Evolutionary conservation across 148 eudicot genomes (phyloP), one percentile per base, ranked within the genome.

Genomic region (Silene conica): DNA sequence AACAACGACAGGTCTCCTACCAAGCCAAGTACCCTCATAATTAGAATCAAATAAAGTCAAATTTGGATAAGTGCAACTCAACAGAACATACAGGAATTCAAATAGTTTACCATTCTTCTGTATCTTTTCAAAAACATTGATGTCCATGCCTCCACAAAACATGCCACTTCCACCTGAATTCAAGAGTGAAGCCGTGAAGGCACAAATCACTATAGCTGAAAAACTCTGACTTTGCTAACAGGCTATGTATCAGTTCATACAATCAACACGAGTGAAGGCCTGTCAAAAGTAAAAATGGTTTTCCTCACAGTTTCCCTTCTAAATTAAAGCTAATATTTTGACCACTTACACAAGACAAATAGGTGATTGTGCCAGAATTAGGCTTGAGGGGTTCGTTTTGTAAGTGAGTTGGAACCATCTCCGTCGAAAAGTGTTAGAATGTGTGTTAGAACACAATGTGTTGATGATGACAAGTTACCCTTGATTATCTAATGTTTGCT

Each of bases 91-190:
- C 0, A 25, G 8, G 20, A 63, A 1, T 52, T 52, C 60, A 50
- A 25, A 23, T 20, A 69, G 54, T 25, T 67, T 86, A 94, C 98
- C 98, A 80, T 88, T 88, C 77, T 81, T 76, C 77, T 94, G 98
- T 67, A 94, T 91, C 50, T 56, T 82, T 70, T 83, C 86, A 63
- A 94, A 94, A 41, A 86, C 90, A 73, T 86, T 88, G 75, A 91
- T 91, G 84, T 94, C 98, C 50, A 91, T 89, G 19, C 98, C 98
- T 26, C 91, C 96, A 46, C 88, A 94, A 80, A 94, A 94, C 76
- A 50, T 85, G 67, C 93, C 93, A 26, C 89, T 89, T 2, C 77
- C 77, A 64, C 98, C 98, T 93, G 82, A 69, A 80, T 14, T 48
- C 50, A 16, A 59, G 28, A 41, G n/a, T n/a, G n/a, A n/a, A n/a